Base-by-base conservation (phyloP, 805 yeast species). In the Lipomyces orientalis region DNA sequence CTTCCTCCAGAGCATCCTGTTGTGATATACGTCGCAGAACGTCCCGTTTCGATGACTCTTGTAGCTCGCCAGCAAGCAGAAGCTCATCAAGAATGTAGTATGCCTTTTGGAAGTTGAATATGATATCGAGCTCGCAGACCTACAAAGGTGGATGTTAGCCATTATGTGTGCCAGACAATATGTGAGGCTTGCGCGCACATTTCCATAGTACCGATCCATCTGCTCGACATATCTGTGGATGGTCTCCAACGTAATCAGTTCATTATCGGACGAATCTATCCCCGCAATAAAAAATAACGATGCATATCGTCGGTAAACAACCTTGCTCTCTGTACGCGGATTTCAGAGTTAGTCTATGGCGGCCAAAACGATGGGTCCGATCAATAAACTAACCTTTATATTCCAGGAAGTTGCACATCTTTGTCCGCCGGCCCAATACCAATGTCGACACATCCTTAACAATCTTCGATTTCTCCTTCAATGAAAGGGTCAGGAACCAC, bases 221-320 rank as follows among this genome's bases (percentile, higher is more conserved):
- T 91, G 93, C 78, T 95, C 99, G 54, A 95, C 99, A 77, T 88
- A 95, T 68, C 98, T 83, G 77, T 95, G 99, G 61, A 95, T 88
- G 19, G 90, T 81, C 75, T 95, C 99, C 65, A 95, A 81, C 1
- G 96, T 88, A 64, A 91, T 79, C 70, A 95, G 82, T 77, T 95
- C 99, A 77, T 95, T 95, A 75, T 91, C 97, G 58, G 86, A 89
- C 55, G 85, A 83, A 61, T 90, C 95, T 34, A 93, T 87, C 0
- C 97, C 97, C 51, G 91, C 90, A 59, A 95, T 85, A 79, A 95
- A 95, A 74, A 91, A 95, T 65, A 95, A 81, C 58, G 97, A 91
- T 0, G 99, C 99, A 76, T 95, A 95, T 71, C 98, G 84, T 73
- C 97, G 85, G 77, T 95, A 95, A 4, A 94, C 91, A 16, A 96